These are phyloP conservation scores for Plectosphaerella plurivora DNA, from an alignment of 2,329 filamentous ascomycete genomes.

Conservation along the genomic window DNA sequence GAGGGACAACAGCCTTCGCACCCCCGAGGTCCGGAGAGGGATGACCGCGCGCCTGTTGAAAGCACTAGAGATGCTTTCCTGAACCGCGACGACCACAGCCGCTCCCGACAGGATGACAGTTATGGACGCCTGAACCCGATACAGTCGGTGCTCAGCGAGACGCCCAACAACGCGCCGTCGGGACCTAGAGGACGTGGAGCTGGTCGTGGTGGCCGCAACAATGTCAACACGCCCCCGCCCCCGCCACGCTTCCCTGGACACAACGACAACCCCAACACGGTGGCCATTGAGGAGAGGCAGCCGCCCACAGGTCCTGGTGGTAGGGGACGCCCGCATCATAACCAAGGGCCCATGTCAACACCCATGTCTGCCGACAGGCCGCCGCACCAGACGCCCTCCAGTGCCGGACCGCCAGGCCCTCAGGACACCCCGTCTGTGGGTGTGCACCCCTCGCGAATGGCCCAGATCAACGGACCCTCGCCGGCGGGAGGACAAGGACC, in stretches of 20 bases:
- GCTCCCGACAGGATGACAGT: slow-evolving; percentile 53
- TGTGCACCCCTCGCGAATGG: slow-evolving; percentile 47
- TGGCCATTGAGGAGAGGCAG: slow-evolving; percentile 42
- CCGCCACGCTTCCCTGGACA: slow-evolving; percentile 16
- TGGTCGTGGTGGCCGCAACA: slow-evolving; percentile 28
- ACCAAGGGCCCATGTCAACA: slow-evolving; percentile 3
- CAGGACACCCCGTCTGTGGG: slow-evolving; percentile 13
- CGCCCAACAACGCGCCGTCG: slow-evolving; percentile 43
- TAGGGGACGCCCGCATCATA: slow-evolving; percentile 31
- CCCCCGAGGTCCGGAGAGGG: slow-evolving; percentile 11
- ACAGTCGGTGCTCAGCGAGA: slow-evolving; percentile 26
- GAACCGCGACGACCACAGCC: slow-evolving; percentile 46
- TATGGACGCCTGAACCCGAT: slow-evolving; percentile 58
- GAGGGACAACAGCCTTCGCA: slow-evolving; percentile 16
- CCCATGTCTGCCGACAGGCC: slow-evolving; percentile 8
- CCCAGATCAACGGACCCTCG: slow-evolving; percentile 29
- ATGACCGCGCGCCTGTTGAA: slow-evolving; percentile 33
- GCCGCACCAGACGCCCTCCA: slow-evolving; percentile 3
- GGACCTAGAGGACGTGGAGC: slow-evolving; percentile 47
- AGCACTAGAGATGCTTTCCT: slow-evolving; percentile 37
- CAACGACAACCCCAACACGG: slow-evolving; percentile 36
- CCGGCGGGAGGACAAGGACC: neutral
- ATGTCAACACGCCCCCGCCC: slow-evolving; percentile 19
- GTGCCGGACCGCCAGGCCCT: neutral
- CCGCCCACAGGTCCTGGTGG: slow-evolving; percentile 50